Evolutionary conservation across 768 basidiomycete genomes (phyloP).

Genomic region (Rhizopogon vulgaris): DNA sequence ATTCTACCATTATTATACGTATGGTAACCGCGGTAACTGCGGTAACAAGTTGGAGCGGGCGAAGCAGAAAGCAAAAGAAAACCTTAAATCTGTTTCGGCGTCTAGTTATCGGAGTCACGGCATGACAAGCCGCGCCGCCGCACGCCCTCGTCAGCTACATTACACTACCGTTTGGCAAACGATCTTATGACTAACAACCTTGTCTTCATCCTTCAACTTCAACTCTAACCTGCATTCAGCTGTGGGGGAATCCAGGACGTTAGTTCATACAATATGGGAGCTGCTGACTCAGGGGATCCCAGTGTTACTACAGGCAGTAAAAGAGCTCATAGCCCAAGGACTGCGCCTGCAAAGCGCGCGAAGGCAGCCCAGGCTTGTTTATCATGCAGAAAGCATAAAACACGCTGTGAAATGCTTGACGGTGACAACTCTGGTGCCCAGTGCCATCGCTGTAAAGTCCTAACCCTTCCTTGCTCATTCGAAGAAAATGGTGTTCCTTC

Average conservation of each 20-base stretch:
- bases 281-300: slow-evolving; percentile 14
- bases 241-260: too few relatives aligned
- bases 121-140: background rate
- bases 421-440: slow-evolving; percentile 28
- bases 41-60: too few relatives aligned
- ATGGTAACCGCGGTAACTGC: too few relatives aligned
- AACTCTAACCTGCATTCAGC: background rate
- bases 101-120: too few relatives aligned
- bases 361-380: slow-evolving; percentile 41
- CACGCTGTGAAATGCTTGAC: slow-evolving; percentile 46
- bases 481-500: slow-evolving; percentile 17
- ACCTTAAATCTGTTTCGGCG: too few relatives aligned
- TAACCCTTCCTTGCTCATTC: slow-evolving; percentile 41
- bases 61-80: too few relatives aligned
- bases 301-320: slow-evolving; percentile 15
- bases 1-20: too few relatives aligned
- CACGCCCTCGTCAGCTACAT: background rate
- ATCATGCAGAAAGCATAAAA: slow-evolving; percentile 43
- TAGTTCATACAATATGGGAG: slow-evolving; percentile 5
- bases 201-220: background rate
- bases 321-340: slow-evolving; percentile 26
- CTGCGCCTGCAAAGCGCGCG: slow-evolving; percentile 29
- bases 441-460: slow-evolving; percentile 47
- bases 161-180: too few relatives aligned
- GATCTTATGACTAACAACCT: background rate